phyloP scores from a whole-genome alignment of 352 stramenopile species.

The Phytopythium chamaehyphon region DNA sequence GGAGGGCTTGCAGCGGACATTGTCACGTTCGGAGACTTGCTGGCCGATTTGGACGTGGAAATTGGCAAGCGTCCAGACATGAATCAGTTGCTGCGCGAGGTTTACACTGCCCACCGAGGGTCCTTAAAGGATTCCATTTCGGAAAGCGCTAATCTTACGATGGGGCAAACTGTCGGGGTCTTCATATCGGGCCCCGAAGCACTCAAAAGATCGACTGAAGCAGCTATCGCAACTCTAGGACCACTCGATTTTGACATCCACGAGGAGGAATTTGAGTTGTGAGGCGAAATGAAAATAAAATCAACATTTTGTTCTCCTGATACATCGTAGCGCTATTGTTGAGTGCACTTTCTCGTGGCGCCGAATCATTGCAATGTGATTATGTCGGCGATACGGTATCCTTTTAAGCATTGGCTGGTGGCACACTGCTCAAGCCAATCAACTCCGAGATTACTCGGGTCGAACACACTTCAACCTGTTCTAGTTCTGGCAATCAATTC shows the following conservation, averaged over 20 bases:
- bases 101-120: conserved; percentile 13
- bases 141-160: not conserved
- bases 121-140: not conserved
- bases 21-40: conserved; percentile 21
- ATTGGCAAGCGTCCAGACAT: conserved; percentile 30
- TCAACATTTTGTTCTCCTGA: no score
- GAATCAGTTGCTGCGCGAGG: conserved; percentile 19
- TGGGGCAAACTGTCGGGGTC: conserved; percentile 10
- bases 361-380: not conserved
- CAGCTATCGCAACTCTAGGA: conserved; percentile 7
- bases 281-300: not conserved
- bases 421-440: no score
- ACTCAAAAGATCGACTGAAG: conserved; percentile 13
- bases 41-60: conserved; percentile 19
- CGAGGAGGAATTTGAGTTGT: conserved; percentile 12
- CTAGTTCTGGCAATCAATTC: no score
- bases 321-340: not conserved
- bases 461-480: no score
- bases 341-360: not conserved
- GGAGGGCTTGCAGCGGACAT: conserved; percentile 9
- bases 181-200: conserved; percentile 23
- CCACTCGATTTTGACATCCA: conserved; percentile 20
- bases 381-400: conserved; percentile 2
- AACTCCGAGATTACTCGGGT: no score
- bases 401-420: not conserved